Evolutionary conservation across 2,329 filamentous ascomycete species (phyloP), one percentile per base, ranked within the genome.

Genomic region (Penicillium concentricum): DNA sequence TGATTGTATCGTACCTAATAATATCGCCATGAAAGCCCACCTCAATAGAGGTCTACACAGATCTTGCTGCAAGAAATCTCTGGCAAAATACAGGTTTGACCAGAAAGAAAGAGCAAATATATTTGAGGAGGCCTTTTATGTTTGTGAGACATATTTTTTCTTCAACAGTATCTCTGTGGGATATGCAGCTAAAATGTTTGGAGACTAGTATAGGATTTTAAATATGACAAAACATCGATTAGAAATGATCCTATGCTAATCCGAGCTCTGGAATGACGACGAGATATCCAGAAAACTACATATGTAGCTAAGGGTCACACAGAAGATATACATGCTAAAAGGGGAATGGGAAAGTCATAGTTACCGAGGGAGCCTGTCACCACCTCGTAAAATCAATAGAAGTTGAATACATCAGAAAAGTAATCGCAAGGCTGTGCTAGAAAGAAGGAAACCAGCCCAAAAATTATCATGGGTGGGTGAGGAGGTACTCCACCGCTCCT

Each of bases 401-500:
- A 51, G 26, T 54, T 42, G 41, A 56, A 34, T 52, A 52, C 54
- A 56, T 51, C 47, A 37, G 34, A 41, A 44, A 26, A 44, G 28
- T 44, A 34, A 48, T 24, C 18, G 37, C 38, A 44, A 57, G 51
- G 51, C 55, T 49, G 45, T 49, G 55, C 48, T 48, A 45, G 43
- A 57, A 54, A 43, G 30, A 54, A 42, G 15, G 39, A 46, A 42
- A 26, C 30, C 30, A 18, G 30, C 22, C 30, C 37, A 15, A 6
- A 15, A 39, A 48, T 22, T n/a, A 72, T 57, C 65, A 75, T 32
- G 67, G 63, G 57, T 72, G 66, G 60, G 63, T 74, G 47, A 77
- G 63, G 5, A 77, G 64, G 62, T 76, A 76, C 47, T 77, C 74
- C 49, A 77, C 69, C 3, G 75, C 94, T 12, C 93, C 94, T 73